Evolutionary conservation across 2,329 filamentous ascomycete genomes (phyloP), one percentile per base, ranked within the genome.

Genomic region (Fusarium fracticaudum): DNA sequence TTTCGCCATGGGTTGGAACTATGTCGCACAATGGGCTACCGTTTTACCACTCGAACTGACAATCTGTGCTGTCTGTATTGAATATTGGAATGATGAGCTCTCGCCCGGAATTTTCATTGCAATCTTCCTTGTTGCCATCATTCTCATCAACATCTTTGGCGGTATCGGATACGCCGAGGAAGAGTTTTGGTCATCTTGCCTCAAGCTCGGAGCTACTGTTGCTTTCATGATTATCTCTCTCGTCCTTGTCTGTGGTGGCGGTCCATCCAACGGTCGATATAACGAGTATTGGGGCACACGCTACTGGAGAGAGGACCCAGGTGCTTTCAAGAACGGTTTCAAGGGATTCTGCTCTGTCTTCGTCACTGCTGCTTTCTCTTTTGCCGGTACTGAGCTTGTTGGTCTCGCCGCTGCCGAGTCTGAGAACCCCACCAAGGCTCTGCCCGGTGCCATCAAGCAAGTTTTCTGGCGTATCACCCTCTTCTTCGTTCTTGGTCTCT

Each of bases 371-470:
- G 91, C 91, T 20, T 93, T 93, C 77, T 85, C 91, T 47, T 93
- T 92, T 76, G 88, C 90, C 11, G 91, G 91, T 29, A 92, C 91
- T 6, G 91, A 93, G 79, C 84, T 92, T 8, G 91, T 93, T 60
- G 92, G 91, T 78, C 87, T 94, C 18, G 91, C 91, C 9, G 92
- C 92, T 20, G 92, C 91, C 26, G 92, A 94, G 82, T 89, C 91
- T 0, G 84, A 81, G 11, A 92, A 93, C 77, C 92, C 92, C 2
- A 87, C 90, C 69, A 90, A 93, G 79, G 90, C 91, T 4, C 87
- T 97, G 3, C 94, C 94, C 1, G 91, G 90, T 17, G 94, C 94
- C 6, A 90, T 95, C 79, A 95, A 95, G 85, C 93, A 95, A 81
- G 92, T 87, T 35, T 87, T 87, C 76, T 87, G 85, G 86, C 85